Conservation (phyloP, 208 protist species). For the Herpetomonas samuelpessoai region DNA sequence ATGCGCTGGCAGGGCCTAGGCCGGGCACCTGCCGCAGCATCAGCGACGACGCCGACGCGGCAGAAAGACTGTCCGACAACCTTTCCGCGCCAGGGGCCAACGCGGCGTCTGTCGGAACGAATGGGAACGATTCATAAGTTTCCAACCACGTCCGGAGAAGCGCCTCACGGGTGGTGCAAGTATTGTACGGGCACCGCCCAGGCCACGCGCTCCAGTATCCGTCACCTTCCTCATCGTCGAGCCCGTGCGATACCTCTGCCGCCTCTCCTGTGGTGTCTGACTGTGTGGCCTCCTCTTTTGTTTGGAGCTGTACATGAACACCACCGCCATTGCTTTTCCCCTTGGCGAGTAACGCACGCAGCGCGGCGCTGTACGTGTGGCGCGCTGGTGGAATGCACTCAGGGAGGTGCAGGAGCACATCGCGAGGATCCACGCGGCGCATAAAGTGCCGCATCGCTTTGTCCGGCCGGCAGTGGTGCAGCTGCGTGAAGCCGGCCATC, state of each 20-base stretch:
- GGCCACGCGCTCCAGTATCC: constrained; percentile 29
- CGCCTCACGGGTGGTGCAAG: constrained; percentile 17
- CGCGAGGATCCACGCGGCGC: constrained; percentile 61
- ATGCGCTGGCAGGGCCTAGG: constrained; percentile 24
- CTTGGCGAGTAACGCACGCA: constrained; percentile 12
- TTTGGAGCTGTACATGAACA: neutral
- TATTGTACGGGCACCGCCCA: constrained; percentile 39
- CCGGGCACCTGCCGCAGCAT: constrained; percentile 31
- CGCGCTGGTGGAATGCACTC: constrained; percentile 54
- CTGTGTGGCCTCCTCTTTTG: neutral
- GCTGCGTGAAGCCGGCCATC: constrained; percentile 63
- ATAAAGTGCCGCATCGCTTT: constrained; percentile 56
- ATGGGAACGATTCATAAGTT: constrained; percentile 40
- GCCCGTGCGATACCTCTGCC: neutral
- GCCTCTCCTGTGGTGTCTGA: constrained; percentile 6
- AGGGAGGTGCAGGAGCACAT: constrained; percentile 56
- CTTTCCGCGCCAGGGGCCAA: too few species aligned
- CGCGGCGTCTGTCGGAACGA: constrained; percentile 15
- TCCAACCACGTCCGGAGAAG: constrained; percentile 43
- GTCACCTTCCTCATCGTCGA: neutral
- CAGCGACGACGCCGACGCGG: constrained; percentile 3
- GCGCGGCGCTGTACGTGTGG: constrained; percentile 21
- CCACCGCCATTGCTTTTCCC: neutral
- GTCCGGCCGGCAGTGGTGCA: constrained; percentile 38
- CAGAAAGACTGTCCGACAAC: too few species aligned